Evolutionary conservation across 2,329 filamentous ascomycete genomes (phyloP).

Genomic region (Davidsoniella virescens): DNA sequence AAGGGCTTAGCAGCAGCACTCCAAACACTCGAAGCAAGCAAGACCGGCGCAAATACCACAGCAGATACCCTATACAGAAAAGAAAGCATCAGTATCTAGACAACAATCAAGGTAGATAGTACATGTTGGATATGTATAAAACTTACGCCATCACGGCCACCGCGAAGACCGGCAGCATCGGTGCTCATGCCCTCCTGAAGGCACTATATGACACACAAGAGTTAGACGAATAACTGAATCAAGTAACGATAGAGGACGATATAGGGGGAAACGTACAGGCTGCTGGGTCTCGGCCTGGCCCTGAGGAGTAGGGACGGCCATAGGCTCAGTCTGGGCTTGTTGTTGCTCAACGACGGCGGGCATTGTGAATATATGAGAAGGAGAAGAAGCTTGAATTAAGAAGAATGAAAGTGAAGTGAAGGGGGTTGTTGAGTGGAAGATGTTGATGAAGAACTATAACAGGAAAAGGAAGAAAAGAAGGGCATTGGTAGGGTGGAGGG

Average conservation of each 20-base stretch:
- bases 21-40: constrained; percentile 24
- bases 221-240: background rate
- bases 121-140: background rate
- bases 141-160: constrained; percentile 9
- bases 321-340: constrained; percentile 2
- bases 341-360: constrained; percentile 5
- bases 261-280: constrained; percentile 2
- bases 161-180: constrained; percentile 3
- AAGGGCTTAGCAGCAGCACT: constrained; percentile 17
- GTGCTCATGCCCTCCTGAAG: constrained; percentile 3
- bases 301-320: background rate
- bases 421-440: background rate
- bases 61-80: constrained; percentile 21
- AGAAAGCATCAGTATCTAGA: background rate
- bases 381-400: too few species aligned
- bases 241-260: too few species aligned
- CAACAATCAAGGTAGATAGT: background rate
- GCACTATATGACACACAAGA: background rate
- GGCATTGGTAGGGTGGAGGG: background rate
- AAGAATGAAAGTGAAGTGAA: too few species aligned
- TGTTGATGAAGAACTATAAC: background rate
- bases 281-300: constrained; percentile 4
- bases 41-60: constrained; percentile 26
- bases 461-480: background rate
- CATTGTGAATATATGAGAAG: background rate